Evolutionary conservation across 768 basidiomycete genomes (phyloP), one percentile per base, ranked within the genome.

Genomic region (Xerocomellus chrysenteron): DNA sequence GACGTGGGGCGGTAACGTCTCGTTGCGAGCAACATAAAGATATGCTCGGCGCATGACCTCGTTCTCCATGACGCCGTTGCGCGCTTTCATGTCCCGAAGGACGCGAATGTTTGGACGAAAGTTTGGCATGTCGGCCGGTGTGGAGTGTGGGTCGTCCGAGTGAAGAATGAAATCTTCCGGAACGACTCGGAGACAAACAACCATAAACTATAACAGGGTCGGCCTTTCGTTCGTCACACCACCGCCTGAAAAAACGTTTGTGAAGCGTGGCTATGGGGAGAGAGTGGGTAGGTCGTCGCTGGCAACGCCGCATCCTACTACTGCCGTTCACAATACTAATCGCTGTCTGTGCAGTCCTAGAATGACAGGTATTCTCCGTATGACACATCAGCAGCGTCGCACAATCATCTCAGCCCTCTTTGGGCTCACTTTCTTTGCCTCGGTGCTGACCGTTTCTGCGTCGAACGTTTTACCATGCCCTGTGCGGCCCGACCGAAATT

Each of bases 1-100:
- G 46, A 98, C 82, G 68, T 91, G 87, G 3, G 92, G 79, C 16
- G 94, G 87, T n/a, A 98, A 75, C 2, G 87, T 83, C 69, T 91
- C 86, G 75, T 98, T 98, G 57, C 96, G 84, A 24, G 95, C 94
- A 62, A 98, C 90, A 73, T 86, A 94, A 48, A 98, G 85, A 73
- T 96, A 95, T 0, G 96, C 95, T 44, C 92, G 81, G 19, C 95
- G 86, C 30, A 86, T 78, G 46, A 96, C 78, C 71, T 98, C 96
- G 68, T 87, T 86, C 44, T 81, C 81, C 56, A 77, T 75, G 56
- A 92, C 88, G 56, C 85, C 84, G 19, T 81, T 68, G 49, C 90
- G 87, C 24, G 87, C 88, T 64, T 89, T 89, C 52, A 91, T 82
- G 71, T 93, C 91, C 68, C 90, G 84, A 47, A 91, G 71, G 50